phyloP scores from a whole-genome alignment of 306 rosid species.

The Quercus suber region DNA sequence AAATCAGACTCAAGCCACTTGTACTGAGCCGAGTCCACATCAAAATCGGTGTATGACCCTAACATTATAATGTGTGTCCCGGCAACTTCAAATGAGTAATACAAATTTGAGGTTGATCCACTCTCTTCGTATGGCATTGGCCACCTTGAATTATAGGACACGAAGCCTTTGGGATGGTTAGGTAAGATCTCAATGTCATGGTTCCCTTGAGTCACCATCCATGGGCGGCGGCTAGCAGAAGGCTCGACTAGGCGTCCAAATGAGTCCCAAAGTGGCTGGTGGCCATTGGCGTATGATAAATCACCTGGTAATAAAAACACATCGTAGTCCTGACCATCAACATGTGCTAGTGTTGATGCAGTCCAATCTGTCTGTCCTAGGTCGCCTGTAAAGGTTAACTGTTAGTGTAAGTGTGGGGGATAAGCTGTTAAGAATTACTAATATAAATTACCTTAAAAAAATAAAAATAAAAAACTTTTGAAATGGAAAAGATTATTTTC shows the following conservation, averaged over 20 bases:
- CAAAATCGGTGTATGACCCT: constrained; percentile 61
- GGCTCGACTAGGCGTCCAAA: constrained; percentile 75
- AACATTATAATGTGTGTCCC: constrained; percentile 58
- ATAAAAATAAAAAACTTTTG: too few relatives aligned
- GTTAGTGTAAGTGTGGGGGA: background rate
- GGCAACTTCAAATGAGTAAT: constrained; percentile 57
- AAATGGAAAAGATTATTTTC: too few relatives aligned
- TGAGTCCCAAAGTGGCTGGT: constrained; percentile 71
- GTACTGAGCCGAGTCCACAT: constrained; percentile 41
- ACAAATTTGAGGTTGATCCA: constrained; percentile 59
- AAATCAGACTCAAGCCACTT: constrained; percentile 55
- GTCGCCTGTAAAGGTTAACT: constrained; percentile 45
- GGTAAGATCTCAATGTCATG: constrained; percentile 63
- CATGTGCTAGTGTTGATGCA: constrained; percentile 51
- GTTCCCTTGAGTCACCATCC: constrained; percentile 84
- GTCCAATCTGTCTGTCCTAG: constrained; percentile 81
- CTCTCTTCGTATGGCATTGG: constrained; percentile 59
- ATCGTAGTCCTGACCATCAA: constrained; percentile 49
- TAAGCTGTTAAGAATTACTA: too few relatives aligned
- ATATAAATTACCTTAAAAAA: too few relatives aligned
- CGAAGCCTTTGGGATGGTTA: constrained; percentile 36
- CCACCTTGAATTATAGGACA: constrained; percentile 68
- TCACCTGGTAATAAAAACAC: constrained; percentile 68
- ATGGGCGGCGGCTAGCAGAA: constrained; percentile 67
- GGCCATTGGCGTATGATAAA: constrained; percentile 59